Evolutionary conservation across 2,329 filamentous ascomycete genomes (phyloP).

Genomic region (Torrubiellomyces zombiae): DNA sequence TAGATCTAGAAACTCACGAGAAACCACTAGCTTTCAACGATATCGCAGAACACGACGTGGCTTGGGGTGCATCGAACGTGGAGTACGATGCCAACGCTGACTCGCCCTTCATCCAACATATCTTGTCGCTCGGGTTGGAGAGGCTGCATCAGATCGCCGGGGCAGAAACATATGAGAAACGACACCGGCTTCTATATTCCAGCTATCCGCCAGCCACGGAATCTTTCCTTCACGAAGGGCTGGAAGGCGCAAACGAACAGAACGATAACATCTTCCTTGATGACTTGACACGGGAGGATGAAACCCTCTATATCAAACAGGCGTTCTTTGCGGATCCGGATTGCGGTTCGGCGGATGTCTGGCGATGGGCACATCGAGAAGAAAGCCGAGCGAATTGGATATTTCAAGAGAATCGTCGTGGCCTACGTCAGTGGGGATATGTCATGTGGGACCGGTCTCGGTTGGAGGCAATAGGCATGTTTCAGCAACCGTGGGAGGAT

Average conservation of each 20-base stretch:
- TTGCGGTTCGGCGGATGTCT: slow-evolving; percentile 1
- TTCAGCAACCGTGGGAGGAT: not conserved
- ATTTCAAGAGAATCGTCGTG: slow-evolving; percentile 1
- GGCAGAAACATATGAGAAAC: slow-evolving; percentile 3
- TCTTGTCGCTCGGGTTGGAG: slow-evolving; percentile 1
- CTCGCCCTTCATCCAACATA: slow-evolving; percentile 1
- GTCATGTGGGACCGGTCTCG: slow-evolving; percentile 4
- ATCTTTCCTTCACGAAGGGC: slow-evolving; percentile 1
- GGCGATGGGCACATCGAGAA: slow-evolving; percentile 2
- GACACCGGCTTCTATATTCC: slow-evolving; percentile 1
- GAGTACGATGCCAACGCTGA: not conserved
- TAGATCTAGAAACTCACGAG: too few species aligned
- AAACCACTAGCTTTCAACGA: slow-evolving; percentile 3
- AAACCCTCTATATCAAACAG: not conserved
- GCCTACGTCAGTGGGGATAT: slow-evolving; percentile 3
- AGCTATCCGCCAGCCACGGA: not conserved
- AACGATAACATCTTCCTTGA: not conserved
- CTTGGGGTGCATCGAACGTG: slow-evolving; percentile 1
- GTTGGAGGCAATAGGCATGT: not conserved
- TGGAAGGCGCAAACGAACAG: not conserved
- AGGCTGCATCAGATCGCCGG: slow-evolving; percentile 1
- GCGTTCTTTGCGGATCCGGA: slow-evolving; percentile 2
- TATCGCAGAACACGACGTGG: slow-evolving; percentile 3
- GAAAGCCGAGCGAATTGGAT: slow-evolving; percentile 1
- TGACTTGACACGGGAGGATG: not conserved